phyloP scores from a whole-genome alignment of 768 basidiomycete species.

The Boletus vermiculosoides region DNA sequence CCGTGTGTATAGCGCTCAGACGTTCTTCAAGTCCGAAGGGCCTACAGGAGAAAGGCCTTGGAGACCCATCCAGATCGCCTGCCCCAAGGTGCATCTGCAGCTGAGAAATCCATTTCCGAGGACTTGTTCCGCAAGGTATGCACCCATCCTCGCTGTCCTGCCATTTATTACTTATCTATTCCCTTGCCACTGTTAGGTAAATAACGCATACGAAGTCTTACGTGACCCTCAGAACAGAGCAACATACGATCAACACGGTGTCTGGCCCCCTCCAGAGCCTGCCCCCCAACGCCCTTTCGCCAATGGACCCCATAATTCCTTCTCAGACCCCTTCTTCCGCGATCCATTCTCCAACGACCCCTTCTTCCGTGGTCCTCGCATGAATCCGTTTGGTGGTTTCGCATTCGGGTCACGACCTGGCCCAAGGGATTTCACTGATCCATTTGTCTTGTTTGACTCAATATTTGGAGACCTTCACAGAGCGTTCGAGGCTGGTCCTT shows the following conservation, averaged over 20 bases:
- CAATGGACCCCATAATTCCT: conserved; percentile 18
- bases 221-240: conserved; percentile 58
- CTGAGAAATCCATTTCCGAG: conserved; percentile 58
- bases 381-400: conserved; percentile 29
- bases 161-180: background rate
- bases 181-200: conserved; percentile 45
- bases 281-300: conserved; percentile 11
- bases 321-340: conserved; percentile 20
- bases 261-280: conserved; percentile 66
- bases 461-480: conserved; percentile 57
- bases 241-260: conserved; percentile 67
- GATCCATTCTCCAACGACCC: conserved; percentile 14
- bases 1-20: conserved; percentile 4
- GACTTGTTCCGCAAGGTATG: conserved; percentile 51
- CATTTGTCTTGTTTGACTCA: conserved; percentile 70
- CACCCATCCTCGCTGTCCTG: background rate
- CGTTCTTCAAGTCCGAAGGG: conserved; percentile 58
- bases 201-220: conserved; percentile 77
- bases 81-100: conserved; percentile 50
- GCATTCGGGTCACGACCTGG: conserved; percentile 20
- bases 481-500: conserved; percentile 36
- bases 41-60: conserved; percentile 72
- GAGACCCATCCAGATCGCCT: conserved; percentile 77
- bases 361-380: conserved; percentile 23
- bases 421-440: conserved; percentile 57